Percentiles rank a stretch among this genome's conserved stretches.
Conservation (phyloP, 805 yeast genomes). For the Zygoascus ofunaensis region DNA sequence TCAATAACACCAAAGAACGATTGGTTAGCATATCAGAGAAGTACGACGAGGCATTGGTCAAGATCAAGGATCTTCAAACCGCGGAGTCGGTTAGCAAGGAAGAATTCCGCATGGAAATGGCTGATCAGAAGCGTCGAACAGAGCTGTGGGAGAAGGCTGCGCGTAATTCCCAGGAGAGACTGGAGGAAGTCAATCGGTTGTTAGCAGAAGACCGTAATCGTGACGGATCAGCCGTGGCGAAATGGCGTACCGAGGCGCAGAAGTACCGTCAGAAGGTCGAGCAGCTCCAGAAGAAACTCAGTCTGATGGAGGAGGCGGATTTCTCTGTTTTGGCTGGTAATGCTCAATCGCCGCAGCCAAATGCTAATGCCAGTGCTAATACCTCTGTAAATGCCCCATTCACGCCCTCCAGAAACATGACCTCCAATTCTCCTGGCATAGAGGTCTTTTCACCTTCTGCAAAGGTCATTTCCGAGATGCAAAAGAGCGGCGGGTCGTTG, state of each 20-base stretch:
- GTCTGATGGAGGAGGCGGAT: slow-evolving; percentile 34
- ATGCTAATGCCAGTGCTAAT: slow-evolving; percentile 21
- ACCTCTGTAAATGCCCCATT: slow-evolving; percentile 7
- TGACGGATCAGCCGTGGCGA: slow-evolving; percentile 24
- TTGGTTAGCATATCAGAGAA: slow-evolving; percentile 31
- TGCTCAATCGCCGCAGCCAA: slow-evolving; percentile 12
- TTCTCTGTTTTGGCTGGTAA: slow-evolving; percentile 11
- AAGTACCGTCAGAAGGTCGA: slow-evolving; percentile 31
- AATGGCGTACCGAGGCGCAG: slow-evolving; percentile 32
- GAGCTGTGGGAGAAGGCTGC: slow-evolving; percentile 48
- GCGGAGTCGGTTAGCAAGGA: slow-evolving; percentile 37
- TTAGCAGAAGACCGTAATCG: slow-evolving; percentile 35
- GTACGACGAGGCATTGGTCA: slow-evolving; percentile 36
- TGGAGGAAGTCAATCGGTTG: slow-evolving; percentile 43
- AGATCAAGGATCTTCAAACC: slow-evolving; percentile 41
- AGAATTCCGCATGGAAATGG: slow-evolving; percentile 47
- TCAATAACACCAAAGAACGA: slow-evolving; percentile 30
- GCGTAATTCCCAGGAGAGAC: slow-evolving; percentile 43
- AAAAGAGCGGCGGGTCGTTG: slow-evolving; percentile 46
- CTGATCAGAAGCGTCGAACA: slow-evolving; percentile 51
- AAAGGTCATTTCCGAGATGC: slow-evolving; percentile 40
- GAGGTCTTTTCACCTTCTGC: slow-evolving; percentile 46
- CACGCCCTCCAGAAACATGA: slow-evolving; percentile 6
- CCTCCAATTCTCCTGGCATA: slow-evolving; percentile 8
- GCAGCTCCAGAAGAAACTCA: slow-evolving; percentile 32